phyloP scores from a whole-genome alignment of 2,329 filamentous ascomycete species.

The Arthrobotrys entomopaga region DNA sequence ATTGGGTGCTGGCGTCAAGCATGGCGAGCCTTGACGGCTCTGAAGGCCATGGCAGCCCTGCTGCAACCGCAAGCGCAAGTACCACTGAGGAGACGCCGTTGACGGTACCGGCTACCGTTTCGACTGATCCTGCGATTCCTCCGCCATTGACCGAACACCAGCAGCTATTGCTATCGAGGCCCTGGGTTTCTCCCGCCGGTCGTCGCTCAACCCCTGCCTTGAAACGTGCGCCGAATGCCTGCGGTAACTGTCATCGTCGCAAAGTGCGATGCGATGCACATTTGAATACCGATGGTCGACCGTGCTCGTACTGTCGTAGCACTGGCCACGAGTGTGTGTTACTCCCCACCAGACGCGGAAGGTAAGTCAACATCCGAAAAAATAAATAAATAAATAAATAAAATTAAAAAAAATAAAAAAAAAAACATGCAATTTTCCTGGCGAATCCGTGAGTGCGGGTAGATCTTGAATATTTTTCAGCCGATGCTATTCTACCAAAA shows the following conservation, averaged over 20 bases:
- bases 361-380: constrained; percentile 37
- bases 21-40: constrained; percentile 55
- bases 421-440: not conserved
- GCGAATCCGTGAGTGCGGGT: not conserved
- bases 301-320: constrained; percentile 53
- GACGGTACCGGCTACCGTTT: constrained; percentile 5
- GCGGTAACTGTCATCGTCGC: constrained; percentile 53
- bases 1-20: constrained; percentile 19
- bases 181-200: constrained; percentile 32
- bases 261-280: constrained; percentile 53
- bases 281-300: constrained; percentile 49
- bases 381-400: too few relatives aligned
- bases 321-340: constrained; percentile 52
- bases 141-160: not conserved
- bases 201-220: constrained; percentile 40
- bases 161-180: constrained; percentile 19
- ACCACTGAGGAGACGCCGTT: constrained; percentile 37
- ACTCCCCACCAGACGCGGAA: constrained; percentile 50
- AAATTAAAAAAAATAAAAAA: too few relatives aligned
- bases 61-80: constrained; percentile 24
- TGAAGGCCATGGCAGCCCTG: constrained; percentile 46
- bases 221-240: constrained; percentile 53
- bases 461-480: constrained; percentile 32
- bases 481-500: constrained; percentile 15
- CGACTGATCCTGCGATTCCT: constrained; percentile 11